A percentile compares a stretch with the other conserved stretches of the same genome.
phyloP scores from a whole-genome alignment of 352 stramenopile species.

The Nothophytophthora sp. region DNA sequence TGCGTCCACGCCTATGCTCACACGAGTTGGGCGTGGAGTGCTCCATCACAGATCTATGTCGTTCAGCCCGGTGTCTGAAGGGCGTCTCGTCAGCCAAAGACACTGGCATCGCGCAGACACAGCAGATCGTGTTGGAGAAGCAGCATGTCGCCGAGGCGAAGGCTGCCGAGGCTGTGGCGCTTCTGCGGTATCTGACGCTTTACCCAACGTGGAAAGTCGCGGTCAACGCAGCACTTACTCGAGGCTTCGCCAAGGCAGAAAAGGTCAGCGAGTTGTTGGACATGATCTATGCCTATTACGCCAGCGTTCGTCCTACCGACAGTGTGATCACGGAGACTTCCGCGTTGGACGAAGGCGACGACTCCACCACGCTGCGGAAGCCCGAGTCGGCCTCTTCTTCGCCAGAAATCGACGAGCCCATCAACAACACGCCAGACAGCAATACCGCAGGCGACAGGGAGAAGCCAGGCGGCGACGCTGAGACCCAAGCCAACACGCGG shows the following conservation, averaged over 20 bases:
- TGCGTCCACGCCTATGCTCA: conserved; percentile 68
- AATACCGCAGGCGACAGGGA: conserved; percentile 14
- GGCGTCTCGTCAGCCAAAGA: conserved; percentile 36
- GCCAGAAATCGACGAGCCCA: conserved; percentile 60
- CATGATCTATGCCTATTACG: conserved; percentile 71
- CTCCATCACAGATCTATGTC: conserved; percentile 61
- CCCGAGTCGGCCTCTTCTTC: conserved; percentile 53
- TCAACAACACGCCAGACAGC: conserved; percentile 10
- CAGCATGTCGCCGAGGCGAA: conserved; percentile 58
- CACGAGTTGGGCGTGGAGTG: conserved; percentile 83
- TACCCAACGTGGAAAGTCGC: conserved; percentile 81
- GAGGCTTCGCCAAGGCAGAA: conserved; percentile 52
- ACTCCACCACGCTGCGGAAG: conserved; percentile 37
- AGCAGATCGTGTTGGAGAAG: conserved; percentile 46
- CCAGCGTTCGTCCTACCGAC: conserved; percentile 29
- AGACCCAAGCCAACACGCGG: conserved; percentile 24
- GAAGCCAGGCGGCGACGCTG: too few species aligned
- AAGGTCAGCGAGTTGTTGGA: conserved; percentile 60
- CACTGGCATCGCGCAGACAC: conserved; percentile 18
- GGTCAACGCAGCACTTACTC: conserved; percentile 62
- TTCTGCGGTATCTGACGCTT: conserved; percentile 78
- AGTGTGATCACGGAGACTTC: not conserved
- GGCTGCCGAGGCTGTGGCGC: conserved; percentile 55
- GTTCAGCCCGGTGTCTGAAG: conserved; percentile 70
- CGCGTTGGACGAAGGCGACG: conserved; percentile 3